Evolutionary conservation across 768 basidiomycete species (phyloP).

Genomic region (Amanita exitialis): DNA sequence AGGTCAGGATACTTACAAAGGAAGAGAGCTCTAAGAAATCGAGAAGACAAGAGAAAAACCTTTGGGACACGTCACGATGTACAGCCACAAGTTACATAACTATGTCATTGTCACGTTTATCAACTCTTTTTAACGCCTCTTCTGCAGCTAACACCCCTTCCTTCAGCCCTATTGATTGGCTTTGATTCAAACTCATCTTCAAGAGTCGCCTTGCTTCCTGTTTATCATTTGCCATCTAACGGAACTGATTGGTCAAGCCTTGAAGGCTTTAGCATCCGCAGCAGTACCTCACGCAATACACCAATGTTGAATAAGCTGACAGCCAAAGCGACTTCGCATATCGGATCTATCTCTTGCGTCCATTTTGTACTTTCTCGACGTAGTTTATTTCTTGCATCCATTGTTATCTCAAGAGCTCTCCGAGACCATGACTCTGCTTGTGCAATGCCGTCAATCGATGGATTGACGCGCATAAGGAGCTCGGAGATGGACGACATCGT

Average conservation of each 20-base stretch:
- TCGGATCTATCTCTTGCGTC: conserved; percentile 20
- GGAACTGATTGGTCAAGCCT: neutral
- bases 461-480: conserved; percentile 25
- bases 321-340: conserved; percentile 46
- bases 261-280: neutral
- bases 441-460: conserved; percentile 20
- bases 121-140: conserved; percentile 16
- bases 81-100: neutral
- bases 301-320: conserved; percentile 56
- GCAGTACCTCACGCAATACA: conserved; percentile 35
- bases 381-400: conserved; percentile 12
- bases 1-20: neutral
- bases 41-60: neutral
- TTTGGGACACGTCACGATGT: conserved; percentile 6
- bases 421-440: conserved; percentile 56
- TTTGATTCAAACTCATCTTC: conserved; percentile 23
- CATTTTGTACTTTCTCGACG: conserved; percentile 15
- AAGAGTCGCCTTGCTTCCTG: conserved; percentile 23
- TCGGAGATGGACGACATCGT: conserved; percentile 37
- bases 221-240: conserved; percentile 29
- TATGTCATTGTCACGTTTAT: neutral
- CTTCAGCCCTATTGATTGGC: conserved; percentile 24
- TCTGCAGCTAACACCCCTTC: conserved; percentile 21
- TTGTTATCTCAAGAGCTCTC: conserved; percentile 24
- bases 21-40: neutral